A percentile compares a stretch with the other conserved stretches of the same genome.
These are phyloP conservation scores for Boletus sp. DNA, from an alignment of 768 basidiomycete genomes.

Conservation along the genomic window DNA sequence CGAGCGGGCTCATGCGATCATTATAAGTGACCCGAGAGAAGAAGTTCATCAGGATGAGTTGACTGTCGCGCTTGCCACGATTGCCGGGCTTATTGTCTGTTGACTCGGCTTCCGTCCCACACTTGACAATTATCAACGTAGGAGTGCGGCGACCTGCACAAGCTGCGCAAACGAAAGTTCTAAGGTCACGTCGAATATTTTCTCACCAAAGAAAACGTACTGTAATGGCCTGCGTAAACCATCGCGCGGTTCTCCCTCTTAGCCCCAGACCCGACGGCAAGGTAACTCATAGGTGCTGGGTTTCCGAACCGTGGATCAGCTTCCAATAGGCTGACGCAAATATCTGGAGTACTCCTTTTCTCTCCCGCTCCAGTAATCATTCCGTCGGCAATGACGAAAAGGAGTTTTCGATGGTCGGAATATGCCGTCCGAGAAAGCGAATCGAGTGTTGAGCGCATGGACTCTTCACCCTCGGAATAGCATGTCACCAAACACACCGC, in stretches of 20 bases:
- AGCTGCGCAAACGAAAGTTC: slow-evolving; percentile 38
- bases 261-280: slow-evolving; percentile 83
- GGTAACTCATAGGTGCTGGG: slow-evolving; percentile 90
- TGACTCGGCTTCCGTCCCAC: slow-evolving; percentile 84
- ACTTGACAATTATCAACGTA: slow-evolving; percentile 92
- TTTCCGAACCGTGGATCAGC: slow-evolving; percentile 95
- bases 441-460: slow-evolving; percentile 86
- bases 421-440: slow-evolving; percentile 89
- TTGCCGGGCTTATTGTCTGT: slow-evolving; percentile 95
- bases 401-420: slow-evolving; percentile 85
- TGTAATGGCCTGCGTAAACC: slow-evolving; percentile 99
- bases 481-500: slow-evolving; percentile 95
- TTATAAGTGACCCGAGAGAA: slow-evolving; percentile 99
- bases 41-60: slow-evolving; percentile 99
- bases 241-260: slow-evolving; percentile 93
- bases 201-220: slow-evolving; percentile 45
- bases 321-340: slow-evolving; percentile 87
- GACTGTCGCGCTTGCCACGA: slow-evolving; percentile 97
- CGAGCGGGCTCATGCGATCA: slow-evolving; percentile 96
- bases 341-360: slow-evolving; percentile 93
- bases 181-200: not conserved
- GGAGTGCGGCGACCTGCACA: slow-evolving; percentile 89
- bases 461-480: slow-evolving; percentile 96
- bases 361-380: slow-evolving; percentile 99
- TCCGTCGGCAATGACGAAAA: slow-evolving; percentile 95